Evolutionary conservation across 2,329 filamentous ascomycete genomes (phyloP).

Genomic region (Pseudohalonectria lignicola): DNA sequence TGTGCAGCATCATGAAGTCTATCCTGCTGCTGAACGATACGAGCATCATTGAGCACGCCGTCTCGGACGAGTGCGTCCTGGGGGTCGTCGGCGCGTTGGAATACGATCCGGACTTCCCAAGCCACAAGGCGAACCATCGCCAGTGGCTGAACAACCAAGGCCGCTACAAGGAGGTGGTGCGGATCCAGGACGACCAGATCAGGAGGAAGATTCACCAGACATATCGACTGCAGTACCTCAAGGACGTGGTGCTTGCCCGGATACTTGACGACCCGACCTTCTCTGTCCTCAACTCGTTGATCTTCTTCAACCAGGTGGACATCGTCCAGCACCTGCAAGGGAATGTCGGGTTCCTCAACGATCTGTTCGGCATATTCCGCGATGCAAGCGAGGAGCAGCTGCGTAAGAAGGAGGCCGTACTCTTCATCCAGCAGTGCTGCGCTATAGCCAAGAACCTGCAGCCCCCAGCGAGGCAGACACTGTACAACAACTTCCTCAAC

Average conservation of each 20-base stretch:
- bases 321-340: conserved; percentile 91
- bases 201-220: conserved; percentile 91
- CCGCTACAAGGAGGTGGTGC: conserved; percentile 92
- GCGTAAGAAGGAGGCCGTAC: conserved; percentile 84
- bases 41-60: conserved; percentile 84
- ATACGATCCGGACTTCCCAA: conserved; percentile 96
- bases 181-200: conserved; percentile 72
- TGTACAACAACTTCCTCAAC: conserved; percentile 84
- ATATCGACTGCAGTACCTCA: conserved; percentile 90
- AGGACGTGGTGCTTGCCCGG: conserved; percentile 93
- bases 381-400: conserved; percentile 51
- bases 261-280: conserved; percentile 98
- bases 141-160: conserved; percentile 84
- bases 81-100: conserved; percentile 93
- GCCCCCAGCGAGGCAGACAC: conserved; percentile 62
- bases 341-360: conserved; percentile 66
- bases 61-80: conserved; percentile 78
- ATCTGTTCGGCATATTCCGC: conserved; percentile 80
- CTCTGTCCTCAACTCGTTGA: conserved; percentile 91
- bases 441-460: conserved; percentile 91
- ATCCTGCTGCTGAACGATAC: conserved; percentile 92
- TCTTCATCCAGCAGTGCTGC: conserved; percentile 95
- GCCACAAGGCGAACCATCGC: conserved; percentile 93
- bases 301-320: conserved; percentile 98
- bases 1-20: conserved; percentile 98